Evolutionary conservation across 139 green algal species (phyloP), one percentile per base, ranked within the genome.

Genomic region (Picocystis salinarum): DNA sequence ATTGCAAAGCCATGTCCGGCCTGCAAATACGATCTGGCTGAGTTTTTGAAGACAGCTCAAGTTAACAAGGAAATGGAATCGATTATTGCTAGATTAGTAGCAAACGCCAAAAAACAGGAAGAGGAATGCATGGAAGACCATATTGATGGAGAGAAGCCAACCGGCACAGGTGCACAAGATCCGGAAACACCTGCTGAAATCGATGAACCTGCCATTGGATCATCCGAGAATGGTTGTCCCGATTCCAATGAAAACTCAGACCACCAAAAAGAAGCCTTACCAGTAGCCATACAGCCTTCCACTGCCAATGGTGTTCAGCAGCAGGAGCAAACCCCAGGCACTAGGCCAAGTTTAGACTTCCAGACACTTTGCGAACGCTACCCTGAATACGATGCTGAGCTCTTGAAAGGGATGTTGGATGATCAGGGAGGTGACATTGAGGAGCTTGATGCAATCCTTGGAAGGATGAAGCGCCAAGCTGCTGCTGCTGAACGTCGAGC

Each of bases 11-110:
- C 52, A 33, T 74, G 62, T 59, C 62, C 62, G 7, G 33, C 37
- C 5, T 77, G 66, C 69, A 83, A 70, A 50, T 33, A 52, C 0
- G 75, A 92, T 62, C 50, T 91, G 10, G 55, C 60, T 10, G 76
- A 91, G 19, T 91, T 79, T 62, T 36, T 92, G 12, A 33, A 40
- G 7, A 55, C 48, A 6, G 60, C 62, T 3, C 60, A 73, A 28
- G 63, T 88, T 33, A 82, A 84, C 62, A 50, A 23, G 22, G 73
- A 70, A 48, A 83, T 84, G 67, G 54, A 30, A 17, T 67, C 42
- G 0, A 45, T 82, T 19, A 71, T 85, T 34, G 57, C 42, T 28
- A 56, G 56, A 40, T 61, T 88, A 45, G 59, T 79, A 58, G 55
- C 53, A 18, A 52, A 50, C 4, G 58, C 60, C 6, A 48, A 50